A percentile compares a stretch with the other conserved stretches of the same genome.
phyloP scores from a whole-genome alignment of 148 eudicot genomes.

The Fallopia convolvulus region DNA sequence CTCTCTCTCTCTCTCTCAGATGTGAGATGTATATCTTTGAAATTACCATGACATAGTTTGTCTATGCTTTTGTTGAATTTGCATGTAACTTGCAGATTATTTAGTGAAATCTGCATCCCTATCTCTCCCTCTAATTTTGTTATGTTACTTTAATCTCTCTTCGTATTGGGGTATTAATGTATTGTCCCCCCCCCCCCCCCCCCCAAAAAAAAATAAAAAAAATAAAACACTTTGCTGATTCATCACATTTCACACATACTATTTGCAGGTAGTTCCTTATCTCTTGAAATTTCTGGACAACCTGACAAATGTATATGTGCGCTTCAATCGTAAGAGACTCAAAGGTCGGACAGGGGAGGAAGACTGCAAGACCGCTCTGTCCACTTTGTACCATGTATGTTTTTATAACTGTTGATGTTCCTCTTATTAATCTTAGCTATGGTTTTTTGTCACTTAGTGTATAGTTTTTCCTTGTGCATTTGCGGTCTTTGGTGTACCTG shows the following conservation, averaged over 20 bases:
- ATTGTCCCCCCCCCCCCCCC: too few species aligned
- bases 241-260: not conserved
- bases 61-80: not conserved
- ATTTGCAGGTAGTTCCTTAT: constrained; percentile 79
- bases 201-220: too few species aligned
- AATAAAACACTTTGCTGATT: not conserved
- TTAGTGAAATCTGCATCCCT: not conserved
- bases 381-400: constrained; percentile 84
- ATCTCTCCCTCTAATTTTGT: not conserved
- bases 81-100: not conserved
- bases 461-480: not conserved
- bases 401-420: not conserved
- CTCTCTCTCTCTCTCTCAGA: not conserved
- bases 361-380: constrained; percentile 88
- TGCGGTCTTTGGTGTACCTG: not conserved
- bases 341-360: constrained; percentile 94
- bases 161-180: too few species aligned
- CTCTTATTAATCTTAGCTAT: not conserved
- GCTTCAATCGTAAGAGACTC: constrained; percentile 93
- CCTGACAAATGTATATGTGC: constrained; percentile 84
- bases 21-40: not conserved
- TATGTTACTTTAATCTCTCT: too few species aligned
- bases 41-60: not conserved
- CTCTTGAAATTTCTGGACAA: constrained; percentile 80
- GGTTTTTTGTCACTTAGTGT: not conserved